Evolutionary conservation across 2,329 filamentous ascomycete species (phyloP).

Genomic region (Clarireedia homoeocarpa): DNA sequence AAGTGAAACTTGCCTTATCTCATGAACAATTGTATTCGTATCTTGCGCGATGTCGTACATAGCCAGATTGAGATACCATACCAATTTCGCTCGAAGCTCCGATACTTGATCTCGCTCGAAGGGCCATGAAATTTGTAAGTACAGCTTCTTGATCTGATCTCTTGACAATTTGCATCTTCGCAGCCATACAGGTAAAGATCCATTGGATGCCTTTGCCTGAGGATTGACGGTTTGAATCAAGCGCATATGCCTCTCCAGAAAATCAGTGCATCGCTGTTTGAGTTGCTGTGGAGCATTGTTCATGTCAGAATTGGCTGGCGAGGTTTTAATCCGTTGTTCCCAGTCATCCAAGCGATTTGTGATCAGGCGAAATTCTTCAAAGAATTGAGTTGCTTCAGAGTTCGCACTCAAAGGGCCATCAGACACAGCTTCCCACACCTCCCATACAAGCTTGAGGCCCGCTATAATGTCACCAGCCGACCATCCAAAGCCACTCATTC

Average conservation of each 20-base stretch:
- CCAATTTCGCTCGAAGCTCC: constrained; percentile 15
- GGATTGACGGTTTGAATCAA: constrained; percentile 19
- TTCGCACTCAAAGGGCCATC: constrained; percentile 19
- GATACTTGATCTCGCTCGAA: constrained; percentile 14
- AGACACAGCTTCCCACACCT: constrained; percentile 16
- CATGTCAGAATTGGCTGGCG: constrained; percentile 7
- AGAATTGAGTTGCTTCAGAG: constrained; percentile 18
- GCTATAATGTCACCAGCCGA: constrained; percentile 30
- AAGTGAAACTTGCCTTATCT: constrained; percentile 13
- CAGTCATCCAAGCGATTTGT: constrained; percentile 16
- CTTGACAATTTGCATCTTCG: constrained; percentile 10
- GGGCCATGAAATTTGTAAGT: constrained; percentile 18
- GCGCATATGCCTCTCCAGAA: constrained; percentile 17
- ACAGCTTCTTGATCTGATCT: constrained; percentile 13
- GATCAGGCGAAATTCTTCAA: constrained; percentile 18
- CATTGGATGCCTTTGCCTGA: constrained; percentile 8
- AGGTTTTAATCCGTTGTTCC: constrained; percentile 12
- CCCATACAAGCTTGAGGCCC: constrained; percentile 21
- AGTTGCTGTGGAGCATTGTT: constrained; percentile 12
- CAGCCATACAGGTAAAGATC: constrained; percentile 15
- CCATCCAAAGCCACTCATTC: constrained; percentile 31
- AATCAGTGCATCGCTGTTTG: constrained; percentile 12
- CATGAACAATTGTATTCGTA: constrained; percentile 12
- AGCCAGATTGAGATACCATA: constrained; percentile 17
- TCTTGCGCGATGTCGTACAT: constrained; percentile 10